Conservation (phyloP, 2,329 filamentous ascomycete species). For the Paraphaeosphaeria minitans region DNA sequence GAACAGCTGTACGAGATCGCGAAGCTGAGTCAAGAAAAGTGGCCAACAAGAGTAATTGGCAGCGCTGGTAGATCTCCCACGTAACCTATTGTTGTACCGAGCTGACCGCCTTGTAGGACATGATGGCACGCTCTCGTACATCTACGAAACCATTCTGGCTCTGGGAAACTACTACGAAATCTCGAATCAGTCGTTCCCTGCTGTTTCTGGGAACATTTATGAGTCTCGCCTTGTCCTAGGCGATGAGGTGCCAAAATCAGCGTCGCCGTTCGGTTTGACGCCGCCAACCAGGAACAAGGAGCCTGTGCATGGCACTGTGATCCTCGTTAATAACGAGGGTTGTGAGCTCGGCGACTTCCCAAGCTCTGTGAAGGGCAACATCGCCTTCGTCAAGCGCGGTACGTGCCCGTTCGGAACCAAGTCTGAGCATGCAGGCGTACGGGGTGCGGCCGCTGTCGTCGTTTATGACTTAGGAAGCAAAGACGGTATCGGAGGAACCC, state of each 20-base stretch:
- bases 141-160: conserved; percentile 45
- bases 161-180: conserved; percentile 49
- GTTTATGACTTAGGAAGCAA: conserved; percentile 75
- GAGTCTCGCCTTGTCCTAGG: conserved; percentile 46
- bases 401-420: conserved; percentile 75
- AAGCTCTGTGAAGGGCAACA: conserved; percentile 62
- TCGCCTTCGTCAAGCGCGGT: conserved; percentile 75
- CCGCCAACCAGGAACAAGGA: conserved; percentile 45
- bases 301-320: conserved; percentile 42
- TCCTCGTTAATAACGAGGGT: conserved; percentile 42
- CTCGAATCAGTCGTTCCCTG: conserved; percentile 44
- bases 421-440: conserved; percentile 69
- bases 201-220: conserved; percentile 43
- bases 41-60: conserved; percentile 49
- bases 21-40: conserved; percentile 49
- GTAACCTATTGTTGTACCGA: conserved; percentile 14
- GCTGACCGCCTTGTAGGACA: conserved; percentile 33
- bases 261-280: conserved; percentile 43
- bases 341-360: conserved; percentile 63
- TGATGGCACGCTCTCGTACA: conserved; percentile 43
- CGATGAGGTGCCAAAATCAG: conserved; percentile 39
- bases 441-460: conserved; percentile 73
- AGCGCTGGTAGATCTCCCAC: conserved; percentile 37
- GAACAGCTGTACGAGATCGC: conserved; percentile 49
- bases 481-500: conserved; percentile 66